Evolutionary conservation across 768 basidiomycete genomes (phyloP).

Genomic region (Agaricus bisporus): DNA sequence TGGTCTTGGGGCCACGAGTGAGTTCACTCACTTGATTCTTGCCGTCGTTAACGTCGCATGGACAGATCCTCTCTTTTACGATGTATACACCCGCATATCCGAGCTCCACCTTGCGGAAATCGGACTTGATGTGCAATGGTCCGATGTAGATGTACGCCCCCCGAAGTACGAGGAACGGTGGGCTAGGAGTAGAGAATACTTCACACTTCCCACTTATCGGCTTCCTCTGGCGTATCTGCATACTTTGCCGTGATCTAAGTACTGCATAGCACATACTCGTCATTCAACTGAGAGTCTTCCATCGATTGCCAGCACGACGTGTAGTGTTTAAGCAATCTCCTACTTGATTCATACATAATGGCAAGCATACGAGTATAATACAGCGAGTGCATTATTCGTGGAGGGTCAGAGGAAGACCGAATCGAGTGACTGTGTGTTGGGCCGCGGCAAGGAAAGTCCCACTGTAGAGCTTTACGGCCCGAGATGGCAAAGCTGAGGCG

Average conservation of each 20-base stretch:
- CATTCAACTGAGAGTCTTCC: not conserved
- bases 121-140: conserved; percentile 78
- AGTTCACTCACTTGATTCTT: conserved; percentile 21
- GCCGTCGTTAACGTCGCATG: conserved; percentile 2
- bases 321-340: no score
- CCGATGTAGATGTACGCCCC: conserved; percentile 60
- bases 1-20: conserved; percentile 91
- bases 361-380: no score
- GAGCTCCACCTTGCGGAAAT: conserved; percentile 82
- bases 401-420: no score
- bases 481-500: no score
- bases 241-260: conserved; percentile 6
- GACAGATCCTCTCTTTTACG: conserved; percentile 83
- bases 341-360: no score
- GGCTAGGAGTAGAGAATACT: conserved; percentile 74
- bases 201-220: conserved; percentile 69
- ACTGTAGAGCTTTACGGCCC: no score
- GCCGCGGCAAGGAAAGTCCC: no score
- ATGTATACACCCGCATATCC: conserved; percentile 81
- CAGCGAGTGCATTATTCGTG: no score
- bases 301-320: not conserved
- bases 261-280: not conserved
- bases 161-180: conserved; percentile 57
- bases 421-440: no score
- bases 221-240: conserved; percentile 46